A percentile compares a stretch with the other conserved stretches of the same genome.
These are phyloP conservation scores for Plasmodium cynomolgi DNA, from an alignment of 169 alveolate species.

Conservation along the genomic window DNA sequence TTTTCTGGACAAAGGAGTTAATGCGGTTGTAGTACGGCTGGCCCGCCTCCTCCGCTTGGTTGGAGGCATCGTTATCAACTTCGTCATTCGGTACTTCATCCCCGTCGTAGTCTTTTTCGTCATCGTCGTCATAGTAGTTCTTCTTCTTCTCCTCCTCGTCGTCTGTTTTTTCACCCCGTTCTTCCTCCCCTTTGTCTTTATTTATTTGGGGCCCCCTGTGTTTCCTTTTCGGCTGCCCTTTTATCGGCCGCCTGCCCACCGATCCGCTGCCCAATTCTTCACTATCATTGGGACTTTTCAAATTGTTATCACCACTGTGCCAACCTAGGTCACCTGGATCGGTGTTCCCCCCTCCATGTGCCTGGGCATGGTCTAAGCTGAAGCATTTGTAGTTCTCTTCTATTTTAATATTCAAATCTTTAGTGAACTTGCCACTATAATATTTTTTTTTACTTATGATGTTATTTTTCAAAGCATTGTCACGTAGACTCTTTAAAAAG, in stretches of 20 bases:
- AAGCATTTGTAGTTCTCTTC: conserved; percentile 38
- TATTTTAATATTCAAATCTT: conserved; percentile 46
- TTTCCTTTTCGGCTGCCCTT: not conserved
- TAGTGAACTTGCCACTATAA: conserved; percentile 10
- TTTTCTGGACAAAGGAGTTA: conserved; percentile 1
- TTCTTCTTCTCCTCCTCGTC: not conserved
- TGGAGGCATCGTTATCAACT: not conserved
- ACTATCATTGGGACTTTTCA: not conserved
- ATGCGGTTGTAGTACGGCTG: not conserved
- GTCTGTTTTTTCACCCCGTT: not conserved
- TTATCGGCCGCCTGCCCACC: not conserved
- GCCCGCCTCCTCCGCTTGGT: not conserved
- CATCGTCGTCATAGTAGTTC: not conserved
- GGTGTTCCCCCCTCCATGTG: not conserved
- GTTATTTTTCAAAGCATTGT: conserved; percentile 7
- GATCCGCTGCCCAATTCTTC: not conserved
- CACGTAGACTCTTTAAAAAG: conserved; percentile 60
- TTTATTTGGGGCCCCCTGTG: not conserved
- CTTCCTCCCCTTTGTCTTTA: not conserved
- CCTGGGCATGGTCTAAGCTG: conserved; percentile 2
- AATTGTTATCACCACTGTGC: not conserved
- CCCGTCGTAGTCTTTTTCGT: not conserved
- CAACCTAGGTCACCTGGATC: not conserved
- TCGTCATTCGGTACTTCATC: not conserved
- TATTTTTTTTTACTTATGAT: conserved; percentile 17